Base-by-base conservation (phyloP, 306 rosid genomes). In the Sesbania bispinosa region DNA sequence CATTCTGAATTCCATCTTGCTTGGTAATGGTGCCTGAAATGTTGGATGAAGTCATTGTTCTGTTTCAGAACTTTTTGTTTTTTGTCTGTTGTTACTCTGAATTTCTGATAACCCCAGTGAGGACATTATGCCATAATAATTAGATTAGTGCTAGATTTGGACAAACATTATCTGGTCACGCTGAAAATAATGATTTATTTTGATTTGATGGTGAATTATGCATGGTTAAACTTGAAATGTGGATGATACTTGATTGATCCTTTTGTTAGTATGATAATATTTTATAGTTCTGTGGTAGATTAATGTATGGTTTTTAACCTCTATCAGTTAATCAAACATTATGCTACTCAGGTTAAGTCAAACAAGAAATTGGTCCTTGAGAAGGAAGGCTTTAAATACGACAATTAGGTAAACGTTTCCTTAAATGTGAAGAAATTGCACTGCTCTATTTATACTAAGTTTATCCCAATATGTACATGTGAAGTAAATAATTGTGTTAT, bases 1-100 rank as follows among this genome's bases (percentile, higher is more conserved):
- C 96, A 54, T 88, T 90, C 73, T 90, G 71, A 74, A 54, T 30
- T 45, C 51, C 14, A 1, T 65, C 61, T 20, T 36, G 43, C 27
- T 62, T 43, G 58, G 47, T 32, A 4, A 7, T 45, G 35, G 18
- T 67, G 36, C 46, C 36, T 35, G 51, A 53, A n/a, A 57, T 39
- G 23, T 6, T 1, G 46, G 52, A 11, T n/a, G n/a, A 9, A 14
- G 60, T 57, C 20, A 48, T 15, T 21, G n/a, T 59, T 52, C 57
- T 52, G 52, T 41, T 27, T 38, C 4, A 27, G 29, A 23, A 64
- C 38, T 14, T 21, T 51, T 45, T 5, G 29, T 78, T n/a, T 30
- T 11, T 48, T 67, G 50, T 73, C 4, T 39, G 2, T 10, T 2
- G 15, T 42, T 11, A 70, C 69, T 58, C 27, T 15, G 18, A 30